phyloP scores from a whole-genome alignment of 2,329 filamentous ascomycete genomes.

The Talaromyces sp. region DNA sequence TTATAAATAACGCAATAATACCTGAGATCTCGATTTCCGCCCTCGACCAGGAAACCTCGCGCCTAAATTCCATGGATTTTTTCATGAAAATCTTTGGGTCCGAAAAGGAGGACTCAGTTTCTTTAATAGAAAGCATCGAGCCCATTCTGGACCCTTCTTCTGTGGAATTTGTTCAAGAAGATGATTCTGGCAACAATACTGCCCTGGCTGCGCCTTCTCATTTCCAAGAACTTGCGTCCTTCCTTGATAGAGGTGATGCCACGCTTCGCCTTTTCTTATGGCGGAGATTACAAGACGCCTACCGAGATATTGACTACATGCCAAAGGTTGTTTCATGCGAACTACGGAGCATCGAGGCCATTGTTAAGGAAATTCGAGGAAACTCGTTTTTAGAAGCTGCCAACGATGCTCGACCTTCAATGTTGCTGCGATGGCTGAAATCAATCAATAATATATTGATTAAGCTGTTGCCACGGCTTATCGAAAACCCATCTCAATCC shows the following conservation, averaged over 20 bases:
- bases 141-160: conserved; percentile 72
- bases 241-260: conserved; percentile 74
- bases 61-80: conserved; percentile 93
- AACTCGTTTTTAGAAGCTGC: conserved; percentile 52
- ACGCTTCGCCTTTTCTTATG: conserved; percentile 83
- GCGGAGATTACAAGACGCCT: conserved; percentile 86
- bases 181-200: conserved; percentile 15
- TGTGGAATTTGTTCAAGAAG: conserved; percentile 23
- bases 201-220: conserved; percentile 45
- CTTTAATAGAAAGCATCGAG: conserved; percentile 86
- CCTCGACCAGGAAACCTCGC: conserved; percentile 84
- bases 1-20: conserved; percentile 85
- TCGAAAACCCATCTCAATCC: conserved; percentile 58
- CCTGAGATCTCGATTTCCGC: conserved; percentile 77
- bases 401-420: conserved; percentile 60
- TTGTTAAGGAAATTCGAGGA: conserved; percentile 65
- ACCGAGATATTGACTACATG: conserved; percentile 74
- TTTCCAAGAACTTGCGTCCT: conserved; percentile 75
- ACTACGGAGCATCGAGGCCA: conserved; percentile 77
- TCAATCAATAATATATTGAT: conserved; percentile 72
- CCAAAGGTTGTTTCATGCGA: conserved; percentile 88
- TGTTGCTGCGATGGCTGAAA: conserved; percentile 71
- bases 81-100: conserved; percentile 86
- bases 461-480: conserved; percentile 62
- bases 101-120: conserved; percentile 71